Conservation (phyloP, 257 asterid species). For the Prunella vulgaris region DNA sequence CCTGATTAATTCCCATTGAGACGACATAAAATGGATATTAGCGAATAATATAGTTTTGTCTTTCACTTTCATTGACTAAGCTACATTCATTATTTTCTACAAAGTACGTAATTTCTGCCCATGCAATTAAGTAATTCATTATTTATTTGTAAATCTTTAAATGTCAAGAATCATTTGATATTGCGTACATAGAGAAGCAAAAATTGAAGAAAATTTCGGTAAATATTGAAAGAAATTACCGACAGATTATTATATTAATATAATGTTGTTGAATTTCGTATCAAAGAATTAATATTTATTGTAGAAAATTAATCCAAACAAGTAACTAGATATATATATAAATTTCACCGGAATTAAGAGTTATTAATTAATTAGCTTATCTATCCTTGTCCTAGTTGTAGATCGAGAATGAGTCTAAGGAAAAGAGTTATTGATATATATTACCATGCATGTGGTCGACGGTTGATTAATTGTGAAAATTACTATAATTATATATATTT, state of each 20-base stretch:
- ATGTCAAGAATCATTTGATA: neutral
- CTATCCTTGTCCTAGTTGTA: no score
- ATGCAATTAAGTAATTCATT: constrained; percentile 5
- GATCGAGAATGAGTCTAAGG: no score
- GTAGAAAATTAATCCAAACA: neutral
- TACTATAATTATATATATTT: no score
- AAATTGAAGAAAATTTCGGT: neutral
- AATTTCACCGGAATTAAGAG: neutral
- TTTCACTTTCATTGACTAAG: constrained; percentile 25
- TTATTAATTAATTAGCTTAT: no score
- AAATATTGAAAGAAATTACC: neutral
- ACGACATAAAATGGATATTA: no score
- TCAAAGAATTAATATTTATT: neutral
- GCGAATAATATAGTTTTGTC: neutral
- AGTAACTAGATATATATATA: neutral
- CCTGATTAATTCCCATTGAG: no score
- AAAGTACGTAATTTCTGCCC: neutral
- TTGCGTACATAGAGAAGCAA: constrained; percentile 10
- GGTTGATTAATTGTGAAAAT: no score
- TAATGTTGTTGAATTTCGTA: neutral
- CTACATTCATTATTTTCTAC: neutral
- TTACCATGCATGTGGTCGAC: no score
- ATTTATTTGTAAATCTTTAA: neutral
- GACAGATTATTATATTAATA: neutral
- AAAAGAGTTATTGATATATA: no score